Evolutionary conservation across 1,139 yeast genomes (phyloP).

Genomic region (Hyphopichia burtonii): DNA sequence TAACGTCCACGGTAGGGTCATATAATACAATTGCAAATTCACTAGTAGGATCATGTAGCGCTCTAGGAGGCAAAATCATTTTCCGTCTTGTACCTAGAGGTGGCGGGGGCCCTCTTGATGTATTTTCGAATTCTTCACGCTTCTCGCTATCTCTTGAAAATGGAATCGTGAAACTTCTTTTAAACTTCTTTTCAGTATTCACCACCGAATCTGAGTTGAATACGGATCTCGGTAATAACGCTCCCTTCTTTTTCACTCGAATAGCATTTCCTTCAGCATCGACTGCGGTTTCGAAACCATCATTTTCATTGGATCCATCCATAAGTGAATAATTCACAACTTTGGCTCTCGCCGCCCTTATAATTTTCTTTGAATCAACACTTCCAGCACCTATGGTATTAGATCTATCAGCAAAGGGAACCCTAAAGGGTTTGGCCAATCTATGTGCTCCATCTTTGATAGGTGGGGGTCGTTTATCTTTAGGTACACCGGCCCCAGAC

Average conservation of each 20-base stretch:
- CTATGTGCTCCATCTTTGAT: slow-evolving; percentile 36
- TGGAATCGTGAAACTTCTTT: slow-evolving; percentile 52
- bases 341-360: slow-evolving; percentile 27
- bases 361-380: slow-evolving; percentile 18
- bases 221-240: slow-evolving; percentile 46
- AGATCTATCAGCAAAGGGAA: slow-evolving; percentile 35
- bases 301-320: slow-evolving; percentile 16
- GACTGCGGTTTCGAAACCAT: slow-evolving; percentile 11
- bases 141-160: slow-evolving; percentile 35
- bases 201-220: slow-evolving; percentile 26
- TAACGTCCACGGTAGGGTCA: slow-evolving; percentile 86
- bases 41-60: slow-evolving; percentile 88
- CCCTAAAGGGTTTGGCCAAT: slow-evolving; percentile 40
- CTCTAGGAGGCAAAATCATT: slow-evolving; percentile 74
- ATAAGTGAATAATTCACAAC: slow-evolving; percentile 28
- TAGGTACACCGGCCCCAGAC: slow-evolving; percentile 46
- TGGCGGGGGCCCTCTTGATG: slow-evolving; percentile 55
- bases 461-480: slow-evolving; percentile 39
- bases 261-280: slow-evolving; percentile 28
- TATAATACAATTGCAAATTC: slow-evolving; percentile 93
- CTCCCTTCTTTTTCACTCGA: slow-evolving; percentile 42
- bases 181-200: slow-evolving; percentile 33
- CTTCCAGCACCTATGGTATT: slow-evolving; percentile 13
- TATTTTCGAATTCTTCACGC: slow-evolving; percentile 14
- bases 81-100: slow-evolving; percentile 78